Evolutionary conservation across 306 rosid species (phyloP).

Genomic region (Vigna angularis): DNA sequence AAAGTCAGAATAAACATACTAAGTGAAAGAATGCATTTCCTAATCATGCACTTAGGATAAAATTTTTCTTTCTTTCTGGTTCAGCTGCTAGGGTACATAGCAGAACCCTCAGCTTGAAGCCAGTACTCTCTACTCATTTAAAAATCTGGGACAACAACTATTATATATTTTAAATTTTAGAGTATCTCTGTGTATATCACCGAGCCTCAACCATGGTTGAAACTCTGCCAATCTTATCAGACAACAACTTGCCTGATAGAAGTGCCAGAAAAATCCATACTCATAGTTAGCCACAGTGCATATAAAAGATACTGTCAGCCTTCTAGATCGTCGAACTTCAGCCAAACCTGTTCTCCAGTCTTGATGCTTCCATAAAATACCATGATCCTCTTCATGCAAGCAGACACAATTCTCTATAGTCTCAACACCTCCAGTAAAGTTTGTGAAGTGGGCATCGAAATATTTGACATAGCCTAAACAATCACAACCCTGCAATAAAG

Average conservation of each 20-base stretch:
- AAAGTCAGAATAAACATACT: slow-evolving; percentile 18
- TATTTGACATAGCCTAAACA: slow-evolving; percentile 73
- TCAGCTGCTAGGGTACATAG: slow-evolving; percentile 18
- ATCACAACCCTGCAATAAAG: slow-evolving; percentile 70
- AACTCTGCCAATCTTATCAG: slow-evolving; percentile 30
- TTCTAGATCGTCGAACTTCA: slow-evolving; percentile 75
- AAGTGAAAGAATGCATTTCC: neutral
- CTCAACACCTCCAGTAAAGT: slow-evolving; percentile 77
- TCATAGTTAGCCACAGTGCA: slow-evolving; percentile 83
- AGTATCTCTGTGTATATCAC: neutral
- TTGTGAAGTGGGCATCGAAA: slow-evolving; percentile 72
- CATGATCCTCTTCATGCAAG: slow-evolving; percentile 83
- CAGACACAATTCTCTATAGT: slow-evolving; percentile 80
- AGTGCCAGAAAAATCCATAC: slow-evolving; percentile 81
- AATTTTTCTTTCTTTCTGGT: neutral
- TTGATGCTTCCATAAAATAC: slow-evolving; percentile 81
- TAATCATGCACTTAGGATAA: neutral
- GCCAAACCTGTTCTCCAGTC: slow-evolving; percentile 82
- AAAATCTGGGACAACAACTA: slow-evolving; percentile 16
- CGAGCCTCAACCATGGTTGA: slow-evolving; percentile 11
- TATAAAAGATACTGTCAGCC: slow-evolving; percentile 72
- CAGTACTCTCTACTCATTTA: neutral
- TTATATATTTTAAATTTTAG: neutral
- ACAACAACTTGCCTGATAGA: slow-evolving; percentile 69
- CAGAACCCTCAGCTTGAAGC: neutral